A percentile compares a stretch with the other conserved stretches of the same genome.
Conservation (phyloP, 2,329 filamentous ascomycete genomes). For the Xylaria sp. region DNA sequence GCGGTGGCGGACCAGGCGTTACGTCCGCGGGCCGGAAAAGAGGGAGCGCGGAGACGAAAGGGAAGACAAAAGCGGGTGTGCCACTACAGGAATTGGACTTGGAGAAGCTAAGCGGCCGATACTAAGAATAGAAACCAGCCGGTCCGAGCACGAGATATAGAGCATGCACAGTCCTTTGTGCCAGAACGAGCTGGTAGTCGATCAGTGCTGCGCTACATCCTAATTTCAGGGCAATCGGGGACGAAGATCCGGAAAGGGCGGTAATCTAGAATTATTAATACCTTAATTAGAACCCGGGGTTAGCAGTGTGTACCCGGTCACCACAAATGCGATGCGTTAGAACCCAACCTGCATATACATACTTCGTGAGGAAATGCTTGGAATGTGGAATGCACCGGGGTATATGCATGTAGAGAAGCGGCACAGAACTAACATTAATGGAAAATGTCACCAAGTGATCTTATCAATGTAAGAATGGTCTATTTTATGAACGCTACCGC, state of each 20-base stretch:
- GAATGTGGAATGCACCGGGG: background rate
- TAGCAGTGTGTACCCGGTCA: background rate
- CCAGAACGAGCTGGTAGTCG: background rate
- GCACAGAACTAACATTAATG: constrained; percentile 4
- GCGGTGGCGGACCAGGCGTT: constrained; percentile 42
- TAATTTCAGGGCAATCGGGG: background rate
- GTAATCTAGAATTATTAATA: constrained; percentile 2
- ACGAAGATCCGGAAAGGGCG: background rate
- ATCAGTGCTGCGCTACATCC: constrained; percentile 3
- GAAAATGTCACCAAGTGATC: background rate
- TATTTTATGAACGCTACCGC: constrained; percentile 2
- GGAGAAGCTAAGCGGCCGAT: constrained; percentile 44
- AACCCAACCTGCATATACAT: constrained; percentile 12
- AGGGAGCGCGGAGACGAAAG: constrained; percentile 35
- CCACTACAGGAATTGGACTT: constrained; percentile 43
- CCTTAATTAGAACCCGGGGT: background rate
- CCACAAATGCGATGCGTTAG: constrained; percentile 10
- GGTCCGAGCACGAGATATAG: background rate
- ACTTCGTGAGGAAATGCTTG: background rate
- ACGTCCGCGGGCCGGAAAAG: constrained; percentile 29
- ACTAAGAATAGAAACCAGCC: constrained; percentile 28
- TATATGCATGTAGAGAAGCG: constrained; percentile 13
- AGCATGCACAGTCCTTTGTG: background rate
- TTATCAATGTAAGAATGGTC: constrained; percentile 14
- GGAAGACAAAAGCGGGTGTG: constrained; percentile 22